Percentiles rank a stretch among this genome's conserved stretches.
Evolutionary conservation across 2,329 filamentous ascomycete genomes (phyloP).

Genomic region (Fusarium vanettenii): DNA sequence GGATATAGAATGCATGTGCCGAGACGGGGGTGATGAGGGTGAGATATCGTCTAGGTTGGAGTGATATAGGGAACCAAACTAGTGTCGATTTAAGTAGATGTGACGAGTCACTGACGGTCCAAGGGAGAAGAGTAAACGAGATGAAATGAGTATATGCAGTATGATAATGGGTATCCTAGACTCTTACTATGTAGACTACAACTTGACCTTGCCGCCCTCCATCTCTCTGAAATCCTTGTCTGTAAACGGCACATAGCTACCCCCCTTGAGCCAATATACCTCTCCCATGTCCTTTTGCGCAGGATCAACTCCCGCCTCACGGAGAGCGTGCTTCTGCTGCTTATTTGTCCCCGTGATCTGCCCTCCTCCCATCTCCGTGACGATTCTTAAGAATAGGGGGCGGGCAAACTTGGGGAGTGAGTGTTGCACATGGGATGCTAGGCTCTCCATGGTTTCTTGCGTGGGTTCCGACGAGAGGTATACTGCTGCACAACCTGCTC

Average conservation of each 20-base stretch:
- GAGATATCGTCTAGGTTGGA: neutral
- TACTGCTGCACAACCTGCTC: constrained; percentile 84
- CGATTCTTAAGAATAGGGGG: constrained; percentile 80
- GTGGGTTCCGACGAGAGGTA: constrained; percentile 62
- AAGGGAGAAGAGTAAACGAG: neutral
- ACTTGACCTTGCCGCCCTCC: constrained; percentile 74
- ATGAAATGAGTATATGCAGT: neutral
- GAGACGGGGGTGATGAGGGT: neutral
- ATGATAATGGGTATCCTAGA: constrained; percentile 18
- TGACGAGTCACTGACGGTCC: neutral
- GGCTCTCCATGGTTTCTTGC: constrained; percentile 61
- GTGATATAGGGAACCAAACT: neutral
- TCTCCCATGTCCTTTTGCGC: constrained; percentile 55
- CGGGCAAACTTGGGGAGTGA: constrained; percentile 79
- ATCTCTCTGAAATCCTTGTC: constrained; percentile 76
- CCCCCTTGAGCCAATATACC: constrained; percentile 74
- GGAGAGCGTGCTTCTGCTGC: constrained; percentile 81
- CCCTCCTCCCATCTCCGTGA: constrained; percentile 63
- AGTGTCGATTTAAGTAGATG: neutral
- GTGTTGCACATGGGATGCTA: constrained; percentile 69
- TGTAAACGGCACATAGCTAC: constrained; percentile 75
- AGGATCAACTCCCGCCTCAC: constrained; percentile 80
- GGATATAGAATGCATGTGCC: neutral
- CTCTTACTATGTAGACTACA: constrained; percentile 60
- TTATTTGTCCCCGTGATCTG: constrained; percentile 88